Base-by-base conservation (phyloP, 225 moss, liverwort and hornwort genomes). In the Ulota crispa region DNA sequence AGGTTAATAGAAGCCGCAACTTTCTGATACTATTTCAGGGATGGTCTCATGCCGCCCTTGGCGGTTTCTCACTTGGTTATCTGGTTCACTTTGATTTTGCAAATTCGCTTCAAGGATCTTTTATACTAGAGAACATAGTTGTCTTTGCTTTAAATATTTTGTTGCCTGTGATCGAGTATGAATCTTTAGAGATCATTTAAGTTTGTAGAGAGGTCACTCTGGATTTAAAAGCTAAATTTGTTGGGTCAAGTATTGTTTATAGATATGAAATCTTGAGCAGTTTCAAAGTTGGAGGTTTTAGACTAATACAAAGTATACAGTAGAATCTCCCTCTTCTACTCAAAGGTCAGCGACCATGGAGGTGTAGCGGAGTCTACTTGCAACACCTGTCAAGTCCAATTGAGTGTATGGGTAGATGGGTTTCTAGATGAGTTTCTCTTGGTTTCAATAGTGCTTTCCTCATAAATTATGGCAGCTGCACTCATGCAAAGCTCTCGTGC, bases 1-100 rank as follows among this genome's bases (percentile, higher is more conserved):
- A 80, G 78, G 85, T 84, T 23, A 92, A 82, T 89, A 87, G 68
- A 93, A 94, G 85, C 68, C 67, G 31, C 91, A 87, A 73, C 23
- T 79, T 15, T 26, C 59, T 67, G 73, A 84, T 60, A 68, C 41
- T 67, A 63, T 57, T 70, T 4, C 81, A 73, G 89, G 86, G 86
- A 79, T 34, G 28, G 52, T 31, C 23, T 20, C 68, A 61, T 39
- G 42, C 50, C 27, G 32, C 50, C 21, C 18, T 65, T 54, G 28
- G 24, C 60, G 32, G 20, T 67, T 56, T 55, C 50, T 81, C 14
- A 20, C 1, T 64, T 37, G 66, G 73, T 30, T 23, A 15, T 23
- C 8, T 55, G 30, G 66, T 72, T 16, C 28, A 41, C 20, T 14
- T 79, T 9, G n/a, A 31, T 56, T 64, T 70, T 39, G 81, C 42